These are phyloP conservation scores for Xylaria sp. DNA, from an alignment of 2,329 filamentous ascomycete species.

Conservation along the genomic window DNA sequence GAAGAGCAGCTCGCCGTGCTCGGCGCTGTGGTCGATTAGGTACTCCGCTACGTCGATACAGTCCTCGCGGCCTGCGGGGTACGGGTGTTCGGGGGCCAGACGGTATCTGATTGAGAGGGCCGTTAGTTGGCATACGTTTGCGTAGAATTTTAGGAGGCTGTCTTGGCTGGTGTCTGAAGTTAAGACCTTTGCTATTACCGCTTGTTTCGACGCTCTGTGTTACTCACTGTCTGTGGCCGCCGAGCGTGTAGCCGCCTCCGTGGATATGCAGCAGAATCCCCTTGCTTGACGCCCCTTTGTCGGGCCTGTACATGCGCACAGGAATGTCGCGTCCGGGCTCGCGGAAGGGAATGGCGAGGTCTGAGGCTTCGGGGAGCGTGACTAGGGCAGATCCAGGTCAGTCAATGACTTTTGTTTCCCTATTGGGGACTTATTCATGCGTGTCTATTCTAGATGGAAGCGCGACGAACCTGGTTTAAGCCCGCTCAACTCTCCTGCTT, in stretches of 20 bases:
- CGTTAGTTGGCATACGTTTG: constrained; percentile 59
- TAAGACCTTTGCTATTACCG: neutral
- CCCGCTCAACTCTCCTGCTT: constrained; percentile 53
- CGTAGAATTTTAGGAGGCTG: constrained; percentile 59
- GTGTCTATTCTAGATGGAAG: neutral
- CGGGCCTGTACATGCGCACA: constrained; percentile 57
- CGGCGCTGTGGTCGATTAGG: constrained; percentile 59
- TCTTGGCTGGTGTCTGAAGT: constrained; percentile 36
- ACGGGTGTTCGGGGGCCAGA: constrained; percentile 68
- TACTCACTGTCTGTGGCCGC: constrained; percentile 22
- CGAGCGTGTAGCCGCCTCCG: constrained; percentile 55
- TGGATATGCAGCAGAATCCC: constrained; percentile 67
- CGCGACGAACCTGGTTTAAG: constrained; percentile 22
- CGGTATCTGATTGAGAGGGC: constrained; percentile 69
- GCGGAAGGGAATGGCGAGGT: constrained; percentile 62
- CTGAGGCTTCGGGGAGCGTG: constrained; percentile 58
- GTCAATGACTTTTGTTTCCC: constrained; percentile 50
- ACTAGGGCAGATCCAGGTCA: constrained; percentile 56
- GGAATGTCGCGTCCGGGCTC: constrained; percentile 62
- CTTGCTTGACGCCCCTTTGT: constrained; percentile 51
- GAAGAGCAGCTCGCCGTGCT: constrained; percentile 43
- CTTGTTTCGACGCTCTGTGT: too few species aligned
- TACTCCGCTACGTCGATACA: constrained; percentile 67
- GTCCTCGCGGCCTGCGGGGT: constrained; percentile 65
- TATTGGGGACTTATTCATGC: neutral